Base-by-base conservation (phyloP, 2,329 filamentous ascomycete genomes). In the Cladorrhinum sp. region DNA sequence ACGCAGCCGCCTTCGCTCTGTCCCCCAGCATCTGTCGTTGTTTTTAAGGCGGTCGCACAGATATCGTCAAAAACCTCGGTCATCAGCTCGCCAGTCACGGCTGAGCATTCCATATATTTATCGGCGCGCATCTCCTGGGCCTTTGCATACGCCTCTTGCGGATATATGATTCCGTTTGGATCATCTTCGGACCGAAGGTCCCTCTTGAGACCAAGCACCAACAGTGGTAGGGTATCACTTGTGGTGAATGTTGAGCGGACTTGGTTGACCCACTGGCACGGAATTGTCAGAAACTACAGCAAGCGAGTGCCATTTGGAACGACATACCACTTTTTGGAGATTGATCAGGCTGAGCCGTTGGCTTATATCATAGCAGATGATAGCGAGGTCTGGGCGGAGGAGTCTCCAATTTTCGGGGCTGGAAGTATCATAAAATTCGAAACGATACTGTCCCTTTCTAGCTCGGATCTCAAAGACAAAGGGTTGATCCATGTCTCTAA, bases 61-160 rank as follows among this genome's bases (percentile, higher is more conserved):
- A 87, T 79, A 69, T 87, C 85, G 69, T 87, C 82, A 67, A 86
- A 85, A 4, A 80, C 81, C 66, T 82, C 74, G 65, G 78, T 75
- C 50, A 87, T 69, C 57, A 87, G 76, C 73, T 86, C 83, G 16
- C 85, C 85, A 2, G 83, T 85, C 52, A 81, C 73, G 6, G 85
- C 83, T 1, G 84, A 86, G 72, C 85, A 88, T 67, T 88, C 85
- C 70, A 86, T 80, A 66, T 87, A 88, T 64, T 81, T 82, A 71
- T 88, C 85, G 51, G 79, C 83, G 56, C 85, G 75, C 77, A 87
- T 78, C 64, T 80, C 78, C 67, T 86, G 83, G 22, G 85, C 79
- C 55, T 80, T 70, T 24, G 77, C 77, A 67, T 85, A 84, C 1
- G 78, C 85, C 71, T 87, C 85, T 62, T 87, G 81, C 10, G 85